Percentiles rank a stretch among this genome's conserved stretches.
These are phyloP conservation scores for Mallotus japonicus DNA, from an alignment of 441 rosid species.

Conservation along the genomic window DNA sequence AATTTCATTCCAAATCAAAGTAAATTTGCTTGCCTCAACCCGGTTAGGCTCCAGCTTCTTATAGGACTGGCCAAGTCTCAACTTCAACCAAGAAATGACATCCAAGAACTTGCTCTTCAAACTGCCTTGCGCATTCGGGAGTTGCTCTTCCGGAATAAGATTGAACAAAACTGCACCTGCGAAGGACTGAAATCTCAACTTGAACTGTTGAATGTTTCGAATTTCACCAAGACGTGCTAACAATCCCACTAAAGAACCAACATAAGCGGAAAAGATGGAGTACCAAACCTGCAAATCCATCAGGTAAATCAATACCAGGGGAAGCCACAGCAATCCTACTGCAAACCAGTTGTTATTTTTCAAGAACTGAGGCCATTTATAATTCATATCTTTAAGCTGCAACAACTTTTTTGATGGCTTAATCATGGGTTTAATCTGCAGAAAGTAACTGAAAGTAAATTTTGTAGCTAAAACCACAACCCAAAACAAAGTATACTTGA, in stretches of 20 bases:
- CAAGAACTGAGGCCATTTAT: conserved; percentile 65
- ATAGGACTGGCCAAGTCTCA: conserved; percentile 44
- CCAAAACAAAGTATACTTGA: conserved; percentile 76
- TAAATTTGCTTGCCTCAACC: conserved; percentile 77
- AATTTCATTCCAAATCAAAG: conserved; percentile 89
- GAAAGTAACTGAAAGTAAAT: conserved; percentile 71
- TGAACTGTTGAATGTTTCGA: conserved; percentile 73
- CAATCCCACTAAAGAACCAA: conserved; percentile 75
- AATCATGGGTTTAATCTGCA: conserved; percentile 82
- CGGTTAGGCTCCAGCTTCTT: conserved; percentile 81
- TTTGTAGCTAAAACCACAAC: conserved; percentile 65
- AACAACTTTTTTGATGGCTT: conserved; percentile 51
- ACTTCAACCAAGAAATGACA: too few relatives aligned
- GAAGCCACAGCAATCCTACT: conserved; percentile 73
- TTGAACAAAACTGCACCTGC: conserved; percentile 90
- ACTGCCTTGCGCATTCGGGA: too few relatives aligned
- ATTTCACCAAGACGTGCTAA: conserved; percentile 88
- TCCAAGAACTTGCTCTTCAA: too few relatives aligned
- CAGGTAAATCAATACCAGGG: conserved; percentile 71
- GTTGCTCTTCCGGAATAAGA: conserved; percentile 58
- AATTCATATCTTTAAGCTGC: conserved; percentile 38
- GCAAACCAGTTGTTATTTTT: conserved; percentile 56
- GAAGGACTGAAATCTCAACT: conserved; percentile 84
- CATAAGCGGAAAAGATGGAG: conserved; percentile 69
- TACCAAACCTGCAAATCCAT: conserved; percentile 96